Conservation (phyloP, 2,329 filamentous ascomycete genomes). For the Ophiostoma sp. region DNA sequence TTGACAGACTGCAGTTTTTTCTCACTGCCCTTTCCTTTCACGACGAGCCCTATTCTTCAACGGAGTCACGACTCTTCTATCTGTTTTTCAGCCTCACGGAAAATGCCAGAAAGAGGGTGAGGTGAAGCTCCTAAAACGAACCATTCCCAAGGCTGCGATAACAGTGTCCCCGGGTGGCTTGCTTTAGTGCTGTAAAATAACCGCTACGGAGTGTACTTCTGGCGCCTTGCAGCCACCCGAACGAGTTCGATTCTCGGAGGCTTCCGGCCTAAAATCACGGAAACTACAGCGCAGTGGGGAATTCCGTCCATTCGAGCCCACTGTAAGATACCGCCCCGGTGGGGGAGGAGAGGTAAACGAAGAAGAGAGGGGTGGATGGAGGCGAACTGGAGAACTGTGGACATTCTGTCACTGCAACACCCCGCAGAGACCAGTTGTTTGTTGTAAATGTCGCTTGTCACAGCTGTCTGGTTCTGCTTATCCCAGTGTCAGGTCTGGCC, state of each 20-base stretch:
- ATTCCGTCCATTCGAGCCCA: background rate
- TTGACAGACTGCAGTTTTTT: background rate
- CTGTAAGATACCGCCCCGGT: background rate
- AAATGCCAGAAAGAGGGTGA: background rate
- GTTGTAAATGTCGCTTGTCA: background rate
- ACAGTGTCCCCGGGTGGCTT: background rate
- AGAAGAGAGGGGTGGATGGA: background rate
- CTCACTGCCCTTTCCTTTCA: background rate
- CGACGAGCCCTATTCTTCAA: background rate
- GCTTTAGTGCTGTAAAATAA: background rate
- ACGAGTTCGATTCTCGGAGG: constrained; percentile 21
- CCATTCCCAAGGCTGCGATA: constrained; percentile 14
- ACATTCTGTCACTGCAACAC: background rate
- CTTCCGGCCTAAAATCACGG: constrained; percentile 14
- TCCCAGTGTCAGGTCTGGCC: background rate
- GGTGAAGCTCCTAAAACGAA: background rate
- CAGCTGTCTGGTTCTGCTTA: background rate
- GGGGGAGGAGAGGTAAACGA: background rate
- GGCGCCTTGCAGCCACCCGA: background rate
- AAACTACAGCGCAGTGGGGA: background rate
- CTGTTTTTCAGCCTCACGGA: background rate
- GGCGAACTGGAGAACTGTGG: background rate
- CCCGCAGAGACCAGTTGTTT: background rate
- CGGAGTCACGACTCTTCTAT: no score
- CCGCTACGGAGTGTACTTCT: background rate